Evolutionary conservation across 139 green algal species (phyloP).

Genomic region (Desmodesmus armatus): DNA sequence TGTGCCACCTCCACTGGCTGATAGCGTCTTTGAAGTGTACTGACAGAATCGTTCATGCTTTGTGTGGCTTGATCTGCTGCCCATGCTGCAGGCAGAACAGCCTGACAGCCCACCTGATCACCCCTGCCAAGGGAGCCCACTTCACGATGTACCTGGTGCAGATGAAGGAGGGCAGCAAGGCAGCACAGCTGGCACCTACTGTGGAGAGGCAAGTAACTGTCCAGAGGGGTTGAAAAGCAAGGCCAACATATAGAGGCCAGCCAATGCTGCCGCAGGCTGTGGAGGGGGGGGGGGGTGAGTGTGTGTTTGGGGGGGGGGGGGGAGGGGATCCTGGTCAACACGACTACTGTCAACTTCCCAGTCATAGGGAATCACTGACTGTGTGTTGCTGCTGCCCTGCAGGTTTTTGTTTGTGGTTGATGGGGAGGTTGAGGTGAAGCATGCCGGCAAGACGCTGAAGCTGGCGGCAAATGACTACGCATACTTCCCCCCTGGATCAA

Average conservation of each 20-base stretch:
- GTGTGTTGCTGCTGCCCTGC: not conserved
- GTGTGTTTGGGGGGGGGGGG: too few species aligned
- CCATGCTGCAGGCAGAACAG: conserved; percentile 75
- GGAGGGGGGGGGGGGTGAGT: too few species aligned
- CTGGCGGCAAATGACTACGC: conserved; percentile 77
- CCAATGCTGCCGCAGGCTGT: not conserved
- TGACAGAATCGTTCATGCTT: too few species aligned
- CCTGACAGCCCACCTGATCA: conserved; percentile 84
- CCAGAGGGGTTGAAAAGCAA: too few species aligned
- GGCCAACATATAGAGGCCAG: not conserved
- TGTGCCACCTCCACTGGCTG: too few species aligned
- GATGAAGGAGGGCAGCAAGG: conserved; percentile 57
- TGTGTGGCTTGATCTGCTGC: too few species aligned
- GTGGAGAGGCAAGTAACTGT: conserved; percentile 6
- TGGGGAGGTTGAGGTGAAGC: conserved; percentile 63
- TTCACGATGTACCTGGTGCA: conserved; percentile 91
- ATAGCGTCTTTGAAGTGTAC: too few species aligned
- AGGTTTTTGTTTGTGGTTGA: conserved; percentile 87
- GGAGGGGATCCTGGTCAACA: too few species aligned
- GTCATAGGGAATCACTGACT: too few species aligned
- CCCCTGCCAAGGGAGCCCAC: conserved; percentile 80
- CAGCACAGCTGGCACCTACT: not conserved
- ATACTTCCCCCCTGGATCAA: conserved; percentile 78
- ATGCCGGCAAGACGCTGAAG: conserved; percentile 15
- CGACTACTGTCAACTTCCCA: too few species aligned